Conservation (phyloP, 805 yeast genomes). For the Debaryomyces tyrocola region DNA sequence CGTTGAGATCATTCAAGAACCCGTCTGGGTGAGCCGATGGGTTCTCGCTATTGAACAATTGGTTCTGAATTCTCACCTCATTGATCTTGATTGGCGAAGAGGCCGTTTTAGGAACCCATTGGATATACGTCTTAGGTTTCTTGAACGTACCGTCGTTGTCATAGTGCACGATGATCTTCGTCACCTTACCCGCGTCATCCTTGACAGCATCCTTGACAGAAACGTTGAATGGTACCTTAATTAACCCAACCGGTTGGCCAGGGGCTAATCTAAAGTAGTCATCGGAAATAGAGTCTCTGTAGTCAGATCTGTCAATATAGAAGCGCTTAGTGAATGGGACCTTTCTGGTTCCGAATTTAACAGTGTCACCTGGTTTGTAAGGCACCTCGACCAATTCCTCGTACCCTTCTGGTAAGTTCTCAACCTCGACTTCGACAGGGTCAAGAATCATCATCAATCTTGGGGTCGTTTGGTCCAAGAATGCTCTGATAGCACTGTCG, state of each 20-base stretch:
- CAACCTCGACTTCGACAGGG: slow-evolving; percentile 81
- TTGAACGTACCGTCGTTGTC: slow-evolving; percentile 60
- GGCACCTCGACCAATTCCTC: slow-evolving; percentile 75
- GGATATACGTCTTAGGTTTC: slow-evolving; percentile 95
- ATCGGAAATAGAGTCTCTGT: slow-evolving; percentile 57
- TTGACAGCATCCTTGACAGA: slow-evolving; percentile 67
- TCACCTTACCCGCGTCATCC: slow-evolving; percentile 62
- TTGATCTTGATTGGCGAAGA: slow-evolving; percentile 46
- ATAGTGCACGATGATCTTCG: slow-evolving; percentile 75
- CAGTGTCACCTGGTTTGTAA: slow-evolving; percentile 75
- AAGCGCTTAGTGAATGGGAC: slow-evolving; percentile 76
- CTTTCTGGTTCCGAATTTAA: slow-evolving; percentile 61
- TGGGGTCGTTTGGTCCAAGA: slow-evolving; percentile 87
- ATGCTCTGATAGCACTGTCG: slow-evolving; percentile 84
- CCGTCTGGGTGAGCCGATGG: slow-evolving; percentile 90
- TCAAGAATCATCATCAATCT: slow-evolving; percentile 90
- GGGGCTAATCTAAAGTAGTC: slow-evolving; percentile 90
- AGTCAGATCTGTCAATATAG: slow-evolving; percentile 88
- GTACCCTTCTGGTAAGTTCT: slow-evolving; percentile 74
- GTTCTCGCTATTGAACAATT: slow-evolving; percentile 85
- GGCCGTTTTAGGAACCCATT: slow-evolving; percentile 84
- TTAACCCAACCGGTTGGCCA: slow-evolving; percentile 89
- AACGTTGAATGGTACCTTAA: slow-evolving; percentile 85
- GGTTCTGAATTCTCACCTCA: slow-evolving; percentile 86
- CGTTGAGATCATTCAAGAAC: slow-evolving; percentile 78